Conservation (phyloP, 257 asterid genomes). For the Solanum chaucha region DNA sequence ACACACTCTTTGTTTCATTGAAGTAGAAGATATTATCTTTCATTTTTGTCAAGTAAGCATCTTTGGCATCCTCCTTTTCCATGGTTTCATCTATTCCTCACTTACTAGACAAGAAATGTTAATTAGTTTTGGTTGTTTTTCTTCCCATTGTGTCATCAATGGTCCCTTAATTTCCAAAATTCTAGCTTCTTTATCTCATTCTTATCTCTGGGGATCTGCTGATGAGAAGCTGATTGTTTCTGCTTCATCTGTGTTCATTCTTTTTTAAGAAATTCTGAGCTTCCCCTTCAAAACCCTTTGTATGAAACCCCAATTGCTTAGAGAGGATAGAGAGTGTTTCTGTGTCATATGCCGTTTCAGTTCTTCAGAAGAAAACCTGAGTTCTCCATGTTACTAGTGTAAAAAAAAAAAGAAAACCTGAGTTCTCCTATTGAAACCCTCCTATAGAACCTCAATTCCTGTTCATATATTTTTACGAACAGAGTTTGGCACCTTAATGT, state of each 20-base stretch:
- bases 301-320: background rate
- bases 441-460: background rate
- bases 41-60: background rate
- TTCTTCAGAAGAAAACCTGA: background rate
- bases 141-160: background rate
- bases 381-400: background rate
- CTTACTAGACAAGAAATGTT: background rate
- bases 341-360: background rate
- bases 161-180: background rate
- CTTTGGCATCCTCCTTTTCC: background rate
- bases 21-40: background rate
- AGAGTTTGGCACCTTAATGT: background rate
- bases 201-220: background rate
- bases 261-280: background rate
- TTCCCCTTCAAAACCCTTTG: background rate
- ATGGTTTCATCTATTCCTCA: background rate
- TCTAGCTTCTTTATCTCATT: background rate
- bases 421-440: background rate
- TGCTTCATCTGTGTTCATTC: background rate
- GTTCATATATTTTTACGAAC: background rate
- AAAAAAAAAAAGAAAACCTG: background rate
- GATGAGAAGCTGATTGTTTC: background rate
- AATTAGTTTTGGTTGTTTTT: background rate
- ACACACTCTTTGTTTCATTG: background rate
- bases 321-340: background rate